Evolutionary conservation across 1,139 yeast genomes (phyloP).

Genomic region (Scheffersomyces stambukii): DNA sequence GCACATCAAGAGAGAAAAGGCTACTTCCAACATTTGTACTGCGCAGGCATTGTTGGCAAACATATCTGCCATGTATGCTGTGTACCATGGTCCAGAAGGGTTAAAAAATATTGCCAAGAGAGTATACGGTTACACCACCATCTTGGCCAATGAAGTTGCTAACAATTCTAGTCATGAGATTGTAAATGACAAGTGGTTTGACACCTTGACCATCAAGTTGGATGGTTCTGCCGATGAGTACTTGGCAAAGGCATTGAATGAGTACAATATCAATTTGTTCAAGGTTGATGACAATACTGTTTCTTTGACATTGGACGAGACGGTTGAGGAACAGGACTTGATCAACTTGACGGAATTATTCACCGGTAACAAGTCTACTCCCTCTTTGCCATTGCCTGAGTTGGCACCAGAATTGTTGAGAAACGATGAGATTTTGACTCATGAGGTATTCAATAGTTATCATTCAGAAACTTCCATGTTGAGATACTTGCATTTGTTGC

Average conservation of each 20-base stretch:
- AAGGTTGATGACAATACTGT: conserved; percentile 60
- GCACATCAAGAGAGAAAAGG: conserved; percentile 95
- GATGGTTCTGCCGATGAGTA: conserved; percentile 52
- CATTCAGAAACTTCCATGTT: conserved; percentile 95
- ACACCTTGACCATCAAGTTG: conserved; percentile 73
- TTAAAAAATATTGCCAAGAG: conserved; percentile 73
- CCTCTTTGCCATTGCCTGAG: conserved; percentile 39
- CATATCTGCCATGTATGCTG: conserved; percentile 93
- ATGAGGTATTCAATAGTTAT: conserved; percentile 79
- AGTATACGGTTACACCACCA: conserved; percentile 69
- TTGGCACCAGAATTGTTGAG: conserved; percentile 56
- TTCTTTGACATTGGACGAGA: conserved; percentile 82
- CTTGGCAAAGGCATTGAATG: conserved; percentile 52
- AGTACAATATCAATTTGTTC: conserved; percentile 71
- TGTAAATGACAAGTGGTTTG: conserved; percentile 70
- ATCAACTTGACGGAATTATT: conserved; percentile 54
- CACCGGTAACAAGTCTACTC: conserved; percentile 29
- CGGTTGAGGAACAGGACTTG: conserved; percentile 65
- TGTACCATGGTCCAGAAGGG: conserved; percentile 95
- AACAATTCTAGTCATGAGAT: conserved; percentile 48
- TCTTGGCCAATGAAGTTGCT: conserved; percentile 59
- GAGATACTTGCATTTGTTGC: conserved; percentile 82
- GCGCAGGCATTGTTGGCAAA: conserved; percentile 96
- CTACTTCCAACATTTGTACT: conserved; percentile 95
- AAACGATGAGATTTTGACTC: conserved; percentile 58